Percentiles rank a stretch among this genome's conserved stretches.
Conservation (phyloP, 768 basidiomycete genomes). For the Kwoniella dendrophila region DNA sequence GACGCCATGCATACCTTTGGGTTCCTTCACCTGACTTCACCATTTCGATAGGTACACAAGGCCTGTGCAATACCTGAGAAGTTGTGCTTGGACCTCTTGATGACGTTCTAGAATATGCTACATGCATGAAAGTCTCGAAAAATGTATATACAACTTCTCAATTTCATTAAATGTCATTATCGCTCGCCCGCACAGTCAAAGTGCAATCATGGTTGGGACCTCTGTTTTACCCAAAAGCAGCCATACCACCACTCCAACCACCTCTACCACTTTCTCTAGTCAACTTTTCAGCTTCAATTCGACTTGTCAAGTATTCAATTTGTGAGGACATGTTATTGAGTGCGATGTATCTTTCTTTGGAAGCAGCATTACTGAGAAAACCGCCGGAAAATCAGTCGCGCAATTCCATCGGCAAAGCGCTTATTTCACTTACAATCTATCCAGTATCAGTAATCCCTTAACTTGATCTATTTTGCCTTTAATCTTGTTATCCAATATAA, state of each 20-base stretch:
- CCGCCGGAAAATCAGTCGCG: not conserved
- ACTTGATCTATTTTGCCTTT: constrained; percentile 97
- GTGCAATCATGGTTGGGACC: no score
- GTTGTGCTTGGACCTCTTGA: not conserved
- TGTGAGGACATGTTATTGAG: constrained; percentile 15
- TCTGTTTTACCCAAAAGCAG: constrained; percentile 9
- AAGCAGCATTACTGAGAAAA: constrained; percentile 14
- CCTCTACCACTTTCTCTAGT: constrained; percentile 12
- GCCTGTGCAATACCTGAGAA: not conserved
- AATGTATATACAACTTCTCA: not conserved
- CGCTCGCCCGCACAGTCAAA: not conserved
- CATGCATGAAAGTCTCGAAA: constrained; percentile 5
- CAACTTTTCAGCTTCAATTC: constrained; percentile 28
- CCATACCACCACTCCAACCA: constrained; percentile 13
- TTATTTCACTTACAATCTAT: constrained; percentile 63
- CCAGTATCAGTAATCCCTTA: constrained; percentile 85
- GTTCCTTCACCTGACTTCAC: not conserved
- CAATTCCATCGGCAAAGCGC: not conserved
- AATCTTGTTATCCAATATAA: constrained; percentile 96
- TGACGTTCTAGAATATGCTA: constrained; percentile 3
- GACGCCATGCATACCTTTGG: constrained; percentile 18
- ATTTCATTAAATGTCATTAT: not conserved
- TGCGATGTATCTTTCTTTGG: constrained; percentile 20
- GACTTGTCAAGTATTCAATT: constrained; percentile 6
- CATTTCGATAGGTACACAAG: not conserved